Percentiles rank a stretch among this genome's conserved stretches.
Conservation (phyloP, 1,139 yeast species). For the Hemisphaericaspora xylanilytica region DNA sequence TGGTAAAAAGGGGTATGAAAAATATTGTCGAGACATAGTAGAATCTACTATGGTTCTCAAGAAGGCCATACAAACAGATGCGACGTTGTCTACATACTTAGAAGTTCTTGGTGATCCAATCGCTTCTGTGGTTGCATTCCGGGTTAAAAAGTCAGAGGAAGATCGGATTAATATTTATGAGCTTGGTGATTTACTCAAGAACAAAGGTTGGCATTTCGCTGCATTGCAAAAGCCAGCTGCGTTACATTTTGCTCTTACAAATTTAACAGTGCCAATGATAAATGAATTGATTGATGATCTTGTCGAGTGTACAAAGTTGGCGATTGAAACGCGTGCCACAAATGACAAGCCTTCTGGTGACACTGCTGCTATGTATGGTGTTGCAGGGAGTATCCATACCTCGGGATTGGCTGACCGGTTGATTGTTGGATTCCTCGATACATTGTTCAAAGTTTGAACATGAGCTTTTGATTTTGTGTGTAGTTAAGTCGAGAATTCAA, state of each 20-base stretch:
- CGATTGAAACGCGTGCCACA: slow-evolving; percentile 31
- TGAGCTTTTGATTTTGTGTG: background rate
- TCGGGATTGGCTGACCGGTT: slow-evolving; percentile 81
- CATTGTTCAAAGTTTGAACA: slow-evolving; percentile 54
- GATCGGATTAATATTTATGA: slow-evolving; percentile 62
- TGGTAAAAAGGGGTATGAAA: slow-evolving; percentile 76
- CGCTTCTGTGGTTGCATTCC: slow-evolving; percentile 78
- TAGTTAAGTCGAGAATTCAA: no score
- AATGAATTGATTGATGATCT: slow-evolving; percentile 62
- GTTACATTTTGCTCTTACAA: slow-evolving; percentile 83
- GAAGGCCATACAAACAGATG: slow-evolving; percentile 38
- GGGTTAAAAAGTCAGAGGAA: slow-evolving; percentile 33
- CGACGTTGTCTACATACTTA: slow-evolving; percentile 41
- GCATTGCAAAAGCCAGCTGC: slow-evolving; percentile 89
- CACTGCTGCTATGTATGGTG: slow-evolving; percentile 90
- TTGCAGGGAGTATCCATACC: slow-evolving; percentile 86
- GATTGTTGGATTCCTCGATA: slow-evolving; percentile 77
- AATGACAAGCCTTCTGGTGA: slow-evolving; percentile 41
- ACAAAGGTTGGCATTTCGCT: slow-evolving; percentile 86
- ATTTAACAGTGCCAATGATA: slow-evolving; percentile 60
- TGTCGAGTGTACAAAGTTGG: slow-evolving; percentile 43
- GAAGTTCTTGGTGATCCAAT: slow-evolving; percentile 81
- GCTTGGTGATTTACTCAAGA: slow-evolving; percentile 64
- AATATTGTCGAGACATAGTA: slow-evolving; percentile 67
- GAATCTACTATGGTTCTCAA: slow-evolving; percentile 60